phyloP scores from a whole-genome alignment of 2,329 filamentous ascomycete species.

The Biscogniauxia marginata region DNA sequence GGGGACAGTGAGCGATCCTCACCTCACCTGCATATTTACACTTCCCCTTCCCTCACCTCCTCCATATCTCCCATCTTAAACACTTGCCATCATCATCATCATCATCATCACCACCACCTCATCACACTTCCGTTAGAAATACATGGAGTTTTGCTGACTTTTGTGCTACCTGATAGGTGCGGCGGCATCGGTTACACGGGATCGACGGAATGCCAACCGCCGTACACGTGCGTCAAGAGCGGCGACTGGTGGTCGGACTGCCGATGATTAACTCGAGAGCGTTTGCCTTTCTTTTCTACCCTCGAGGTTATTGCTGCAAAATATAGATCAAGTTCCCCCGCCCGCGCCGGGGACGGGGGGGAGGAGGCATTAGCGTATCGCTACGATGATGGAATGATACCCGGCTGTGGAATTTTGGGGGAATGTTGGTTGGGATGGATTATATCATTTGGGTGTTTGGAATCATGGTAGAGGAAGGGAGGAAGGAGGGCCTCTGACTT shows the following conservation, averaged over 20 bases:
- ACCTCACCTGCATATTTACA: neutral
- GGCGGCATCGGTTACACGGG: conserved; percentile 36
- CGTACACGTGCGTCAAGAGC: conserved; percentile 29
- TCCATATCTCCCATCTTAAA: neutral
- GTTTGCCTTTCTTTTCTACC: too few relatives aligned
- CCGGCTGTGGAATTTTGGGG: too few relatives aligned
- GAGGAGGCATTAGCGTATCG: too few relatives aligned
- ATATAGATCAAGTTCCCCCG: too few relatives aligned
- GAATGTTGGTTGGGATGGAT: too few relatives aligned
- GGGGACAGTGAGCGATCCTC: conserved; percentile 31
- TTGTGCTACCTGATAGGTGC: conserved; percentile 18
- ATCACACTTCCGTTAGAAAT: neutral
- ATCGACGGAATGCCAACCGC: conserved; percentile 31
- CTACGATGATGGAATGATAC: too few relatives aligned
- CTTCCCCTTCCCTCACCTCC: neutral
- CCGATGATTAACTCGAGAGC: conserved; percentile 22
- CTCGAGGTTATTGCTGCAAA: too few relatives aligned
- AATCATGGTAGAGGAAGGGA: too few relatives aligned
- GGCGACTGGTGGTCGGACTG: conserved; percentile 36
- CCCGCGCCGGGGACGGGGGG: too few relatives aligned
- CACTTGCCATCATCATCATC: conserved; percentile 1
- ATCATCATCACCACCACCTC: conserved; percentile 1
- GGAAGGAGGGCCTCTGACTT: too few relatives aligned
- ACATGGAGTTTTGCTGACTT: conserved; percentile 10
- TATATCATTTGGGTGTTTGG: too few relatives aligned